Base-by-base conservation (phyloP, 805 yeast genomes). In the Teunomyces barrocoloradensis region DNA sequence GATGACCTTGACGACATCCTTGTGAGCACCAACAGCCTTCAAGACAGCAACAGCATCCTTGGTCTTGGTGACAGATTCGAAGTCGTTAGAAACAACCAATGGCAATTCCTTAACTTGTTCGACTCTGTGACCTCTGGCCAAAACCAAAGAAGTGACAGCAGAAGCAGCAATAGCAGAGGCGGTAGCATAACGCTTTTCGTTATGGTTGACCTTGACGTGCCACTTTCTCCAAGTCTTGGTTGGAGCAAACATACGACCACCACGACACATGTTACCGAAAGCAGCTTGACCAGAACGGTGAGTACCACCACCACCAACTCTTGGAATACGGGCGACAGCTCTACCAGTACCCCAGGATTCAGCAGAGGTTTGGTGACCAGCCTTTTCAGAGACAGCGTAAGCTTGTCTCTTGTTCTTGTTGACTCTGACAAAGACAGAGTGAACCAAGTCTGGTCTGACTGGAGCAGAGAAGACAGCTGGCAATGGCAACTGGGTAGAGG, bases 281-380 rank as follows among this genome's bases (percentile, higher is more conserved):
- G 99, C 99, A 78, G 90, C 99, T 81, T 94, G 99, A 78, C 99
- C 99, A 61, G 98, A 82, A 82, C 99, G 91, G 95, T 90, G 97
- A 77, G 99, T 94, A 88, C 99, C 99, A 76, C 96, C 91, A 83
- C 99, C 99, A 81, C 97, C 97, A 75, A 94, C 98, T 86, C 99
- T 91, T 84, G 99, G 99, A 78, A 94, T 92, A 85, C 99, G 92
- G 81, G 99, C 98, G 73, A 94, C 97, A 80, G 99, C 99, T 84
- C 99, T 91, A 85, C 99, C 99, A 68, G 99, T 94, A 90, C 99
- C 99, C 99, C 99, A 94, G 59, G 99, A 94, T 82, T 90, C 97
- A 76, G 99, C 99, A 58, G 98, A 92, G 79, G 97, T 91, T 83
- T 94, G 98, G 86, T 89, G 96, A 82, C 99, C 99, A 72, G 99